phyloP scores from a whole-genome alignment of 139 green algal species.

The Ostreobium quekettii region DNA sequence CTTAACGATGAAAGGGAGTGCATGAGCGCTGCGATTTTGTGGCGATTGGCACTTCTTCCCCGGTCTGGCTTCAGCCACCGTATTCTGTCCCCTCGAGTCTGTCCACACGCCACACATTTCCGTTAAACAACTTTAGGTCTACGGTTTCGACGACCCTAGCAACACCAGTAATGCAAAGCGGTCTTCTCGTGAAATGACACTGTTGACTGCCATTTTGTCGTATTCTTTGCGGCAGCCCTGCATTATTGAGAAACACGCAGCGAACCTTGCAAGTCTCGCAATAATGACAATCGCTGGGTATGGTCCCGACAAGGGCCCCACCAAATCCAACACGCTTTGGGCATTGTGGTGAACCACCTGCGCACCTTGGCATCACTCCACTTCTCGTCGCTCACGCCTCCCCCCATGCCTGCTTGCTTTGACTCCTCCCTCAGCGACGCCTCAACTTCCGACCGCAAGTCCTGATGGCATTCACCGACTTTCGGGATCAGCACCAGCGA shows the following conservation, averaged over 20 bases:
- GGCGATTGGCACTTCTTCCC: slow-evolving; percentile 19
- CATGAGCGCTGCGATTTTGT: slow-evolving; percentile 21
- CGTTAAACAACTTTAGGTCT: too few species aligned
- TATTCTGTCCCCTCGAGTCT: slow-evolving; percentile 30
- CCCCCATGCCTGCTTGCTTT: slow-evolving; percentile 20
- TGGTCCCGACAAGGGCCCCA: too few species aligned
- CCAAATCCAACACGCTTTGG: too few species aligned
- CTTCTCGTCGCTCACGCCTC: slow-evolving; percentile 10
- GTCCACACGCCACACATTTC: too few species aligned
- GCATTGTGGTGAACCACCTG: neutral
- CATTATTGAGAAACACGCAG: too few species aligned
- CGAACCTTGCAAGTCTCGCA: too few species aligned
- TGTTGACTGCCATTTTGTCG: too few species aligned
- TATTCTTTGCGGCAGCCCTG: too few species aligned
- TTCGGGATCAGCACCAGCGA: too few species aligned
- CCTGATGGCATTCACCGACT: too few species aligned
- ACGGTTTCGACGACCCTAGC: neutral
- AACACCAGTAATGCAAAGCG: neutral
- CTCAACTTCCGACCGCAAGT: neutral
- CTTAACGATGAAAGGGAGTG: slow-evolving; percentile 12
- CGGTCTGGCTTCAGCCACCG: slow-evolving; percentile 29
- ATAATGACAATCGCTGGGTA: too few species aligned
- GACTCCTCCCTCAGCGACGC: slow-evolving; percentile 21
- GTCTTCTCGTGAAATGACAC: slow-evolving; percentile 7
- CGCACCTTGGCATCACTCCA: neutral